Evolutionary conservation across 805 yeast genomes (phyloP).

Genomic region (Kodamaea kaohsiungensis): DNA sequence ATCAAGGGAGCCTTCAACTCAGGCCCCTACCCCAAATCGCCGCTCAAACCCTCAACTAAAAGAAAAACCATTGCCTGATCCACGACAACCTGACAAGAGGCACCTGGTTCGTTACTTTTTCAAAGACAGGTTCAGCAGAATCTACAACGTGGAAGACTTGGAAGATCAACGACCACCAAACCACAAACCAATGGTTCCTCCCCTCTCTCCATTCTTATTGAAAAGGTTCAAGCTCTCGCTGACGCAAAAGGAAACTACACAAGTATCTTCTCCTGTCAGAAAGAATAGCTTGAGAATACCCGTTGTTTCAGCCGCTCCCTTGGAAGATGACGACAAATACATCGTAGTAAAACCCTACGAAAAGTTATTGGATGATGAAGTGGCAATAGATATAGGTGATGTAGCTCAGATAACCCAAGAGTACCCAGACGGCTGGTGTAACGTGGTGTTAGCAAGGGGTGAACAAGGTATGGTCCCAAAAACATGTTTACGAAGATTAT

Average conservation of each 20-base stretch:
- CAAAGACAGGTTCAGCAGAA: conserved; percentile 25
- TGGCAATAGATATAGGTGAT: conserved; percentile 33
- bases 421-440: conserved; percentile 43
- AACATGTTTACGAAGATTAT: conserved; percentile 22
- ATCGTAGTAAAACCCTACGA: conserved; percentile 28
- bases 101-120: conserved; percentile 18
- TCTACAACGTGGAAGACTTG: conserved; percentile 22
- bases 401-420: conserved; percentile 22
- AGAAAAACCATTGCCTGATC: not conserved
- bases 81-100: conserved; percentile 8
- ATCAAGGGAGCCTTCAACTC: no score
- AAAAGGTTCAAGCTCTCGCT: conserved; percentile 33
- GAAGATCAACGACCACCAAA: not conserved
- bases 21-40: no score
- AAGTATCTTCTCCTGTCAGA: not conserved
- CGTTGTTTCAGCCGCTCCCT: not conserved
- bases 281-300: conserved; percentile 5
- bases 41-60: not conserved
- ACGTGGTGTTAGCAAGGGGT: conserved; percentile 21
- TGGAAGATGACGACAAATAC: conserved; percentile 8
- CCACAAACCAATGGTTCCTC: not conserved
- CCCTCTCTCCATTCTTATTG: conserved; percentile 32
- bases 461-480: conserved; percentile 36
- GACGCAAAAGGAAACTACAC: conserved; percentile 8
- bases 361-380: conserved; percentile 34